Conservation (phyloP, 2,329 filamentous ascomycete species). For the Monilinia aucupariae region DNA sequence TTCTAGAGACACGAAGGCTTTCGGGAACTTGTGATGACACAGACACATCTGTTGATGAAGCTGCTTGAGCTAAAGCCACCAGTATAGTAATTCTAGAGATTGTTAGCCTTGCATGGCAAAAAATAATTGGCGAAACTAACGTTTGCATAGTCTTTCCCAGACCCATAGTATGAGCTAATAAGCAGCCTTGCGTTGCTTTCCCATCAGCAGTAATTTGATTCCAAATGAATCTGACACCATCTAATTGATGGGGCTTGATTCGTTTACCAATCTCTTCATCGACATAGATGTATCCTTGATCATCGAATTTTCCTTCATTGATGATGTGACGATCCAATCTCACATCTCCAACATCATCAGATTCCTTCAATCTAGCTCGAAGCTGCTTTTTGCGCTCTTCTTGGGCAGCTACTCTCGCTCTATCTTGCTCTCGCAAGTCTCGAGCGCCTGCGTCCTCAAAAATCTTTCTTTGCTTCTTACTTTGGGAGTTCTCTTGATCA, state of each 20-base stretch:
- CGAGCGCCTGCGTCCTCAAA: constrained; percentile 42
- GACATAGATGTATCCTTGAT: constrained; percentile 58
- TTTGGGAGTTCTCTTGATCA: constrained; percentile 12
- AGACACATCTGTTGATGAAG: constrained; percentile 50
- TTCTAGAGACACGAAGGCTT: constrained; percentile 55
- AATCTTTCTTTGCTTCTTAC: constrained; percentile 37
- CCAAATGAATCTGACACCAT: constrained; percentile 85
- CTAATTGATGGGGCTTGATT: constrained; percentile 76
- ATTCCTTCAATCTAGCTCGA: constrained; percentile 43
- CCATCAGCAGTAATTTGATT: constrained; percentile 58
- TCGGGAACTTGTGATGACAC: constrained; percentile 63
- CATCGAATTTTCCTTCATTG: constrained; percentile 59
- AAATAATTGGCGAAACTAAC: constrained; percentile 36
- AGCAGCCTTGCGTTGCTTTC: constrained; percentile 62
- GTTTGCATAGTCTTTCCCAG: constrained; percentile 90
- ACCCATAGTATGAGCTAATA: constrained; percentile 87
- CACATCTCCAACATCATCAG: constrained; percentile 41
- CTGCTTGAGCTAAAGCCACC: constrained; percentile 63
- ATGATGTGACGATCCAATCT: constrained; percentile 51
- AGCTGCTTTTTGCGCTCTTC: constrained; percentile 46
- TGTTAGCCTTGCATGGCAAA: constrained; percentile 16
- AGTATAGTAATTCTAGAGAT: constrained; percentile 64
- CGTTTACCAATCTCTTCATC: constrained; percentile 55
- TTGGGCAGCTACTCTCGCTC: constrained; percentile 49
- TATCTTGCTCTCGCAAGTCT: constrained; percentile 51